Evolutionary conservation across 164 flowering plant genomes (phyloP).

Genomic region (Magnolia sinica): DNA sequence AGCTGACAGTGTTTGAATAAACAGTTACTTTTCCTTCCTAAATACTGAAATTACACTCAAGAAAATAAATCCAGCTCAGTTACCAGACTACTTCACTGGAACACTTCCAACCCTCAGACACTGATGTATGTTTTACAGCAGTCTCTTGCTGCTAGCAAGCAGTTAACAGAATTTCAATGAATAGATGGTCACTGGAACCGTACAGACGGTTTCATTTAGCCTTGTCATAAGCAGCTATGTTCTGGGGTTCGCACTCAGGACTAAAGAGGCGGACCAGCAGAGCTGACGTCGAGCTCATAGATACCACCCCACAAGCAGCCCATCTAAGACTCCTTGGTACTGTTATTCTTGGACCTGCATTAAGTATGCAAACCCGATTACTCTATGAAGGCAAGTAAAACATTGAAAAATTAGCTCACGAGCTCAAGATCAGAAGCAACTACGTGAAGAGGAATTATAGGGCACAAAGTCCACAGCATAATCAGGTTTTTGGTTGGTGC

Average conservation of each 20-base stretch:
- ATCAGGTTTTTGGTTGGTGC: not conserved
- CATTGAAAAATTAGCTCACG: not conserved
- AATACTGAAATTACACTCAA: not conserved
- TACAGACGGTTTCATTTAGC: conserved; percentile 15
- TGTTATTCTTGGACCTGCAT: conserved; percentile 87
- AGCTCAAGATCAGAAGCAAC: not conserved
- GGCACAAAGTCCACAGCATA: not conserved
- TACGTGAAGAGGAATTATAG: no score
- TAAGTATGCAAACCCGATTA: not conserved
- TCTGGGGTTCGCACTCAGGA: conserved; percentile 96
- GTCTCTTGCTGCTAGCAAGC: not conserved
- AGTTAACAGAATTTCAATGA: not conserved
- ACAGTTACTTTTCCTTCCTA: no score
- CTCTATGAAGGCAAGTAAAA: not conserved
- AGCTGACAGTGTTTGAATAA: no score
- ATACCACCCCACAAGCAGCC: conserved; percentile 77
- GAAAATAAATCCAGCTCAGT: not conserved
- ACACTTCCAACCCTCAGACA: not conserved
- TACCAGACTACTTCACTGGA: not conserved
- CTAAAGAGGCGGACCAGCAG: conserved; percentile 77
- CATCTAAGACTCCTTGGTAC: conserved; percentile 75
- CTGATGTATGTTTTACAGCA: not conserved
- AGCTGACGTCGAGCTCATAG: conserved; percentile 61
- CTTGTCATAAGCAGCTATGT: conserved; percentile 83
- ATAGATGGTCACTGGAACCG: not conserved